These are phyloP conservation scores for Sphagnum magellanicum DNA, from an alignment of 228 moss, liverwort and hornwort genomes.

Conservation along the genomic window DNA sequence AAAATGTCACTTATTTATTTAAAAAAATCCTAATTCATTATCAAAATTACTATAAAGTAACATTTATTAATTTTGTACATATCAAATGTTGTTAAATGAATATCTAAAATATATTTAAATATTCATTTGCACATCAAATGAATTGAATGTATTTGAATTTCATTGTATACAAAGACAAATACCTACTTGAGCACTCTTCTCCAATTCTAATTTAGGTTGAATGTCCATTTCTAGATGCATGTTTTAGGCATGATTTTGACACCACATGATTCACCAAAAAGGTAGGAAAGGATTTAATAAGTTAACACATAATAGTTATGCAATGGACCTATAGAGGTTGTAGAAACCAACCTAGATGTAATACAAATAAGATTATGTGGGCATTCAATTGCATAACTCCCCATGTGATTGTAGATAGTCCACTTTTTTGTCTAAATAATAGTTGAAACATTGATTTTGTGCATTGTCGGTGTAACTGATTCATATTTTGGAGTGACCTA, in stretches of 20 bases:
- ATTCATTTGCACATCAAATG: no score
- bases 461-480: conserved; percentile 7
- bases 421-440: conserved; percentile 18
- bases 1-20: no score
- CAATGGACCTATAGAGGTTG: not conserved
- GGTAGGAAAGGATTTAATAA: not conserved
- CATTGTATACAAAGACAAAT: no score
- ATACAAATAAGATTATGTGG: conserved; percentile 2
- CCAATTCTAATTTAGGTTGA: not conserved
- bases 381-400: conserved; percentile 5
- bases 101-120: no score
- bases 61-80: no score
- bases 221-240: conserved; percentile 15
- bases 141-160: no score
- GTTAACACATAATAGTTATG: not conserved
- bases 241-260: not conserved
- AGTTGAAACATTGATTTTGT: conserved; percentile 18
- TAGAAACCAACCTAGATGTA: conserved; percentile 14
- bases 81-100: no score
- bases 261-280: no score
- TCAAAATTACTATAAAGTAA: no score
- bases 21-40: no score
- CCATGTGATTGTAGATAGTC: conserved; percentile 19
- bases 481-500: conserved; percentile 12
- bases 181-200: no score